Evolutionary conservation across 1,139 yeast species (phyloP).

Genomic region (Suhomyces ambrosiae): DNA sequence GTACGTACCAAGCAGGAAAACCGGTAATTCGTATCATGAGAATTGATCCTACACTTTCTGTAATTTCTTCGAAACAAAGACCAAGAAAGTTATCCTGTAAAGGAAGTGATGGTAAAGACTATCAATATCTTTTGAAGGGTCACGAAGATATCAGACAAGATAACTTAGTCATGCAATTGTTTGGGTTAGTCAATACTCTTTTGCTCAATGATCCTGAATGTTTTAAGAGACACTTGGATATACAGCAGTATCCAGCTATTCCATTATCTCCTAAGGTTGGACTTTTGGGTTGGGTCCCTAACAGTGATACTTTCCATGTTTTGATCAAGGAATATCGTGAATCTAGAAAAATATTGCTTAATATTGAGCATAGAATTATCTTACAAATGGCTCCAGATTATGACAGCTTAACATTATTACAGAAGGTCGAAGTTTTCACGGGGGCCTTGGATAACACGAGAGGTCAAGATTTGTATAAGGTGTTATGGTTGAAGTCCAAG

Average conservation of each 20-base stretch:
- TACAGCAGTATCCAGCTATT: conserved; percentile 88
- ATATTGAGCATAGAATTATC: conserved; percentile 95
- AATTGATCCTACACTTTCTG: conserved; percentile 82
- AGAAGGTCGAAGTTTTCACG: conserved; percentile 94
- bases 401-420: conserved; percentile 82
- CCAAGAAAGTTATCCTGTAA: conserved; percentile 79
- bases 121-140: conserved; percentile 82
- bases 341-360: conserved; percentile 81
- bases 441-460: conserved; percentile 94
- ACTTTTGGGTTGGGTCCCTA: conserved; percentile 93
- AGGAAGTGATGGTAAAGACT: conserved; percentile 92
- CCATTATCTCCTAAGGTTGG: conserved; percentile 99
- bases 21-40: conserved; percentile 70
- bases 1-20: conserved; percentile 85
- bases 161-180: conserved; percentile 94
- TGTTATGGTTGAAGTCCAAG: conserved; percentile 92
- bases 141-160: conserved; percentile 99
- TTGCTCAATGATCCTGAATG: conserved; percentile 91
- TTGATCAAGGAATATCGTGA: conserved; percentile 91
- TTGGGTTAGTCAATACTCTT: conserved; percentile 91
- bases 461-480: conserved; percentile 95
- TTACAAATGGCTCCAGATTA: conserved; percentile 98
- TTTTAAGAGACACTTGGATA: conserved; percentile 91
- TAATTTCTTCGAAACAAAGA: conserved; percentile 94
- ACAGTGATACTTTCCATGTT: conserved; percentile 94